Percentiles rank a stretch among this genome's conserved stretches.
Evolutionary conservation across 1,139 yeast species (phyloP).

Genomic region (Scheffersomyces segobiensis): DNA sequence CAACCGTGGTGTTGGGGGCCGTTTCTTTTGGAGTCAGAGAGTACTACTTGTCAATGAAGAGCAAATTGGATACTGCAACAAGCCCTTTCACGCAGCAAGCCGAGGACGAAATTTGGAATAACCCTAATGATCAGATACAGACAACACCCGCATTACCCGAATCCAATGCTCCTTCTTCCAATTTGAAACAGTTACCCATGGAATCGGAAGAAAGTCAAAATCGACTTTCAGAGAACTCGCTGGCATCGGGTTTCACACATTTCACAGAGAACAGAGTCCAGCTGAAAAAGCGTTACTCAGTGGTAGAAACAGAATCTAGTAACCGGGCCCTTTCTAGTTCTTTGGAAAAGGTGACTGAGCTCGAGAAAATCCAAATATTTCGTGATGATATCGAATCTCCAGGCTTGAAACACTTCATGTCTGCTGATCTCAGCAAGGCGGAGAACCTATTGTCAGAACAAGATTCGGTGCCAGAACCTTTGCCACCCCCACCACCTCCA

Average conservation of each 20-base stretch:
- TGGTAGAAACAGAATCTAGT: not conserved
- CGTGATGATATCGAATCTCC: conserved; percentile 11
- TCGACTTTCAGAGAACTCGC: not conserved
- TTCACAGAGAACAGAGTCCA: not conserved
- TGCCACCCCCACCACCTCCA: not conserved
- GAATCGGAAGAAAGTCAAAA: not conserved
- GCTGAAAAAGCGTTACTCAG: not conserved
- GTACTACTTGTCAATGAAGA: conserved; percentile 19
- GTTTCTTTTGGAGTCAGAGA: conserved; percentile 29
- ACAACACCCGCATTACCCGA: not conserved
- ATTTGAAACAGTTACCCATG: not conserved
- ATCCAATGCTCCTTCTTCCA: not conserved
- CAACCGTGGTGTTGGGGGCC: conserved; percentile 21
- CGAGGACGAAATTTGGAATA: not conserved
- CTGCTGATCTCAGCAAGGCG: not conserved
- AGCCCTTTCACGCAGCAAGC: conserved; percentile 1
- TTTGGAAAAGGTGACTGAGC: not conserved
- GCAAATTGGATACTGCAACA: conserved; percentile 7
- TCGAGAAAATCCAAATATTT: conserved; percentile 6
- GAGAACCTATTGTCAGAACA: not conserved
- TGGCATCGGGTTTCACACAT: not conserved
- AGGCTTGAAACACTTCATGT: conserved; percentile 15
- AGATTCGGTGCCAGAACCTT: not conserved
- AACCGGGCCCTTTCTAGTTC: not conserved
- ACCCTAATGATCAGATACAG: not conserved